Conservation (phyloP, 1,139 yeast genomes). For the Geotrichum macrosporum region DNA sequence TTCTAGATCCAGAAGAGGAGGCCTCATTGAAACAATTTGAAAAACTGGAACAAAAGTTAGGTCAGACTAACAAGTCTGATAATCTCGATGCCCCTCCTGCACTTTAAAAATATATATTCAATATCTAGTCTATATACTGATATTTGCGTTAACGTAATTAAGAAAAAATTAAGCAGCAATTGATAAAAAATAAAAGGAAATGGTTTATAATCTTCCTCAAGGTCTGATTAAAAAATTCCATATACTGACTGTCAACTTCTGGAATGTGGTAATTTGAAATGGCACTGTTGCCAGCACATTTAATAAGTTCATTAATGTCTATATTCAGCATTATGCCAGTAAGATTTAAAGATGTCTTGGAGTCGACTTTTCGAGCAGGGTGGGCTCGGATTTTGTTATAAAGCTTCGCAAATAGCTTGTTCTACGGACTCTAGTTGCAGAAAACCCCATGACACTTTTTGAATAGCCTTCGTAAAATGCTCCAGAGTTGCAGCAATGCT, state of each 20-base stretch:
- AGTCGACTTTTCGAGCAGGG: constrained; percentile 68
- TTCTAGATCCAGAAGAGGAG: constrained; percentile 56
- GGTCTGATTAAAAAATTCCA: constrained; percentile 54
- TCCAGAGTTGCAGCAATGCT: no score
- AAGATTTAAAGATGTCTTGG: constrained; percentile 87
- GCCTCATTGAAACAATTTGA: constrained; percentile 66
- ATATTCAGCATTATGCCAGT: constrained; percentile 94
- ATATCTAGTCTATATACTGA: no score
- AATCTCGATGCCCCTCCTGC: constrained; percentile 18
- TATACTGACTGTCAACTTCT: constrained; percentile 88
- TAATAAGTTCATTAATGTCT: constrained; percentile 78
- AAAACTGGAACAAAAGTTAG: constrained; percentile 49
- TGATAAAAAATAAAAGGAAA: no score
- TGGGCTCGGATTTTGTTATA: constrained; percentile 83
- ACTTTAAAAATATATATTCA: no score
- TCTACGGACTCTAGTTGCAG: no score
- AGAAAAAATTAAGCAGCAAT: no score
- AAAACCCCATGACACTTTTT: no score
- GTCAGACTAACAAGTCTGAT: constrained; percentile 24
- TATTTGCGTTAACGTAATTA: no score
- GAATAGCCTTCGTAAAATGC: no score
- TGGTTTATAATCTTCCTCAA: no score
- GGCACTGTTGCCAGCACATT: constrained; percentile 72
- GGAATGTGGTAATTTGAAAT: constrained; percentile 79
- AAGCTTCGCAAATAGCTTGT: constrained; percentile 90